These are phyloP conservation scores for Candida dendrica DNA, from an alignment of 805 yeast species.

Conservation along the genomic window DNA sequence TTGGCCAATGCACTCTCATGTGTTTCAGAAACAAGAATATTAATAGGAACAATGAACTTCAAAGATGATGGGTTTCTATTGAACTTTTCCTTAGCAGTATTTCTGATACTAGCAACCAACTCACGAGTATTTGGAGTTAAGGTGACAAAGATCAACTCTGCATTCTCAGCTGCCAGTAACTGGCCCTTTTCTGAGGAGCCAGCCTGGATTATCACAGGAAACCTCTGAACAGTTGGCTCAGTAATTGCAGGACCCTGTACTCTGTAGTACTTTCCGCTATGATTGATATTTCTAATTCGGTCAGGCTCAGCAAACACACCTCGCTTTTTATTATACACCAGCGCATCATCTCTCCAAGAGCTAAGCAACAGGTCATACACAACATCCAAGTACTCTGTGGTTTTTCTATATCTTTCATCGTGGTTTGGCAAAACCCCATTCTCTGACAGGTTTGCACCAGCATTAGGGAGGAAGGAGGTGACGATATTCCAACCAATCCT, in stretches of 20 bases:
- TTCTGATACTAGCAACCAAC: too few species aligned
- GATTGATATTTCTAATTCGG: constrained; percentile 29
- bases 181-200: constrained; percentile 34
- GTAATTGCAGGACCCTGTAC: constrained; percentile 34
- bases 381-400: constrained; percentile 34
- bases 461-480: constrained; percentile 33
- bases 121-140: too few species aligned
- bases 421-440: constrained; percentile 28
- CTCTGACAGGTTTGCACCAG: constrained; percentile 31
- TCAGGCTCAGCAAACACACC: constrained; percentile 29
- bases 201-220: constrained; percentile 36
- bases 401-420: constrained; percentile 30
- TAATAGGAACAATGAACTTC: constrained; percentile 28
- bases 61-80: constrained; percentile 29
- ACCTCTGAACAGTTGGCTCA: constrained; percentile 34
- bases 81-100: constrained; percentile 9
- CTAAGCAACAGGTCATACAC: constrained; percentile 30
- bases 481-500: constrained; percentile 40
- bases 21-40: constrained; percentile 29
- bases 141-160: constrained; percentile 33
- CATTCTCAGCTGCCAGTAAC: constrained; percentile 33
- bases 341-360: constrained; percentile 34
- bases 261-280: constrained; percentile 28
- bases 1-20: constrained; percentile 32
- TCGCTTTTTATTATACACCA: constrained; percentile 13